Evolutionary conservation across 352 stramenopile genomes (phyloP), one percentile per base, ranked within the genome.

Genomic region (Phytophthora europaea): DNA sequence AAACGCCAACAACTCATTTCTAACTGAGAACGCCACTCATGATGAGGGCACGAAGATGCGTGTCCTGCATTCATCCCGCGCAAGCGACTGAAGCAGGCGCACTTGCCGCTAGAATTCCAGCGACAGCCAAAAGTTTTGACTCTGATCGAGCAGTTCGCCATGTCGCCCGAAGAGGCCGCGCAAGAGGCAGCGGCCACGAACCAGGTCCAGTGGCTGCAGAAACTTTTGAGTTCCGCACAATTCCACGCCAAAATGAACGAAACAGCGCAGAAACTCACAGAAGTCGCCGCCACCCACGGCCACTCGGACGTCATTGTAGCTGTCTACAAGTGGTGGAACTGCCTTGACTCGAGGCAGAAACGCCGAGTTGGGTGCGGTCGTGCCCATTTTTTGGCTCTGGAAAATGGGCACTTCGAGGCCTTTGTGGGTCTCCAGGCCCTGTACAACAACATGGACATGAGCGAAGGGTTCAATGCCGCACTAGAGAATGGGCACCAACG

Each of bases 241-340:
- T 61, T 48, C n/a, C 18, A 9, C 8, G 33, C 31, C 22, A 61
- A 61, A 61, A 61, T 61, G 54, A 20, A 61, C 33, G n/a, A 33
- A 47, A 61, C 31, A 7, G 54, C 54, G 4, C 34, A 31, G 28
- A 48, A 31, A 3, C 31, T 61, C 31, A 61, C 54, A 9, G 54
- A 61, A 61, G 22, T 61, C 16, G 33, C 15, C 16, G 53, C 53
- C 8, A 20, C 31, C 6, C n/a, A 48, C 18, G 31, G 53, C 31
- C 31, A 60, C 23, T 60, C 53, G 2, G 53, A 60, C 2, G 53
- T 31, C 18, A 45, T 60, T 18, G 18, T 6, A 3, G 53, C 53
- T 0, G 31, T 60, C 20, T 60, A 33, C 20, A 8, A 47, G 53
- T 60, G 53, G 53, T 60, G 53, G 53, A 31, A 60, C 23, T 33